Base-by-base conservation (phyloP, 345 rosid species). In the Orychophragmus violaceus region DNA sequence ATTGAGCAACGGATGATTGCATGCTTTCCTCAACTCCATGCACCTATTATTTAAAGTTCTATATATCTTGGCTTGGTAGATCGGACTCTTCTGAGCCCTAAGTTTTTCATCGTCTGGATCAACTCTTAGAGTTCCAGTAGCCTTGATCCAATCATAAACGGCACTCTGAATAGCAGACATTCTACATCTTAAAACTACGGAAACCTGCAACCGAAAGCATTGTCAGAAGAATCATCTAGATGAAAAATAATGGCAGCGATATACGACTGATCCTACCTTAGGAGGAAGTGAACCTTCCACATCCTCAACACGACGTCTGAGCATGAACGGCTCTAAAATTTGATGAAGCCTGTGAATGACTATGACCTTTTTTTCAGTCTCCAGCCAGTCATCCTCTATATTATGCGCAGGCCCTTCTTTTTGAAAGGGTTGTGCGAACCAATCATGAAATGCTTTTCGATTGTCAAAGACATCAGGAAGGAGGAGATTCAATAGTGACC, bases 231-330 rank as follows among this genome's bases (percentile, higher is more conserved):
- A 63, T 42, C 72, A 65, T 64, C 57, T 16, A 60, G 21, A 46
- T 3, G 5, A 48, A 64, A 56, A 37, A 30, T 8, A 52, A 46
- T 36, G 14, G 32, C 68, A 37, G 42, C 13, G 39, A 57, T 55
- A 59, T 32, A 30, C 2, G 52, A 61, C 21, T 70, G 27, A 76
- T 68, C 75, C 44, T 78, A 95, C 99, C 98, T 95, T 95, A 11
- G 99, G 91, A 60, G 99, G 99, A 77, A 95, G 97, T 49, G 97
- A 89, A 73, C 99, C 97, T 82, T 95, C 99, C 70, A 95, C 99
- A 76, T 95, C 99, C 81, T 95, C 96, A 55, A 95, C 96, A 33
- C 98, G 99, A 5, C 99, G 96, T 65, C 99, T 89, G 60, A 95
- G 98, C 99, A 95, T 95, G 81, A 95, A 95, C 37, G 99, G 99